Base-by-base conservation (phyloP, 2,329 filamentous ascomycete genomes). In the Microsporum audouinii region DNA sequence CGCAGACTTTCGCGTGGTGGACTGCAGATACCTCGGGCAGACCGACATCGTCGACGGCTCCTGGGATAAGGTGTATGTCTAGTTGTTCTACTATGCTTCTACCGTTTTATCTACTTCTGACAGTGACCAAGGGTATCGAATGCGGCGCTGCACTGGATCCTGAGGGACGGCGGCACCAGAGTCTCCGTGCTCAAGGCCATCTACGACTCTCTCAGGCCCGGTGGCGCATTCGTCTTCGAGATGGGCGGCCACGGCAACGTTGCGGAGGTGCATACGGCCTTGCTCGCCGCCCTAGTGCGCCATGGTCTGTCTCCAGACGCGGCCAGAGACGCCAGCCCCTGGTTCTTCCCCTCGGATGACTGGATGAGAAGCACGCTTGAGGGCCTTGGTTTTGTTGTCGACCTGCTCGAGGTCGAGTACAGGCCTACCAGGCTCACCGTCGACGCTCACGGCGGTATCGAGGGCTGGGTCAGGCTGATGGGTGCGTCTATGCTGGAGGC, bases 201-300 rank as follows among this genome's bases (percentile, higher is more conserved):
- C 2, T 73, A 79, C 63, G 72, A 72, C 6, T 75, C 80, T 0
- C 77, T 89, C 1, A 77, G 75, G 38, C 79, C 81, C 0, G 79
- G 78, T 8, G 86, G 84, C 1, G 67, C 66, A 0, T 84, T 89
- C 62, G 79, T 81, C 7, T 88, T 89, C 66, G 87, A 89, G 71
- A 86, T 86, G 83, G 86, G 87, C 59, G 86, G 86, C 0, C 79
- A 84, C 57, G 87, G 87, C 23, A 88, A 89, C 71, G 79, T 87
- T 0, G 75, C 77, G 0, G 86, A 88, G 71, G 80, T 87, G 65
- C 78, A 82, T 33, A 76, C 81, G 0, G 82, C 83, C 1, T 73
- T 88, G 5, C 72, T 85, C 2, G 75, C 77, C 14, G 80, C 80
- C 1, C 74, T 87, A 0, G 71, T 74, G 1, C 69, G 77, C 14